Evolutionary conservation across 768 basidiomycete genomes (phyloP), one percentile per base, ranked within the genome.

Genomic region (Tricholoma sp.): DNA sequence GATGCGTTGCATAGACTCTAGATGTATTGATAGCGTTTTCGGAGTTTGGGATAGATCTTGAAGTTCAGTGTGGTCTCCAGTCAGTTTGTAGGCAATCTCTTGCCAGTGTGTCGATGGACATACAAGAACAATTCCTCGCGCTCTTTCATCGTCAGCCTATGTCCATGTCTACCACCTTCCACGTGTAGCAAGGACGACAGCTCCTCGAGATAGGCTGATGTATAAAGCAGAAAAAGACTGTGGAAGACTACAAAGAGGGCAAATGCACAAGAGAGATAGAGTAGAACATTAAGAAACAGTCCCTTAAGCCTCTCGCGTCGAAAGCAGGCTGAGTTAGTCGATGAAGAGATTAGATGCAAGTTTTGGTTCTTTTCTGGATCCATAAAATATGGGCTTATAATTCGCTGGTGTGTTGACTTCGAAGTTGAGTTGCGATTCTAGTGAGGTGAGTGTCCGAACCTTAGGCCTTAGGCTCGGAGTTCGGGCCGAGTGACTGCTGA

Each of bases 21-120:
- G 87, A 86, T 5, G 80, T 75, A 29, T 72, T 74, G 2, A 84
- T 62, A 1, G 88, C 88, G 56, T 81, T 85, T 49, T 80, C 77
- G 5, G 74, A 63, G 58, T 74, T 79, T 1, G 87, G 88, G 10
- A 86, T 66, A 12, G 79, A 79, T 18, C 85, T 86, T 55, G 28
- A 28, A 18, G 20, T 12, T 29, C 13, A 29, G n/a, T n/a, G n/a
- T n/a, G n/a, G n/a, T n/a, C n/a, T 63, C 2, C 12, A 32, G 15
- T 45, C 32, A 12, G 7, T 42, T 50, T 28, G 47, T 39, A 20
- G 13, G 3, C 12, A 36, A 24, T n/a, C 3, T 12, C 13, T 18
- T n/a, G n/a, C 17, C 6, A 5, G 42, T 33, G n/a, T n/a, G 39
- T 41, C 3, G 34, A 29, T 24, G 9, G 32, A 61, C 65, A 28